phyloP scores from a whole-genome alignment of 257 asterid genomes.

The Solanum habrochaites region DNA sequence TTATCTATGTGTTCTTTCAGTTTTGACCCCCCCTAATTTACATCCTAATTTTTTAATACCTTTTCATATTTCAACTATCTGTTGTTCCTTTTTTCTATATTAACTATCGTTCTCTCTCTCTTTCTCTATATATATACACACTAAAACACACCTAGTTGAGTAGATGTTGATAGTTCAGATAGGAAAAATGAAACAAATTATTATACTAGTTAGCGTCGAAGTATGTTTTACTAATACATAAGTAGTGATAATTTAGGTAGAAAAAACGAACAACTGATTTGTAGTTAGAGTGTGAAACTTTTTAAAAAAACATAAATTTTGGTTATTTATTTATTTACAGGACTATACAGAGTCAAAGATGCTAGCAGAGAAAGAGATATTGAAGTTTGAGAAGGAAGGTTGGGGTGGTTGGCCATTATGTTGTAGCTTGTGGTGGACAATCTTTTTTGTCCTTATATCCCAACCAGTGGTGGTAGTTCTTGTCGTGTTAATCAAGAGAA shows the following conservation, averaged over 20 bases:
- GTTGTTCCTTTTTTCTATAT: not conserved
- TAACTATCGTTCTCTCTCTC: too few relatives aligned
- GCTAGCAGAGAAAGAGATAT: conserved; percentile 35
- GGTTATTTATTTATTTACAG: not conserved
- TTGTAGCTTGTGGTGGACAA: conserved; percentile 60
- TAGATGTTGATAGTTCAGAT: not conserved
- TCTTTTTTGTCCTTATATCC: conserved; percentile 1
- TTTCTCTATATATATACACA: rapidly evolving
- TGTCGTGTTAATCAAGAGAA: conserved; percentile 19
- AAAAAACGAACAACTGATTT: too few relatives aligned
- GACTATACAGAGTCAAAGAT: conserved; percentile 40
- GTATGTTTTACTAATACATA: too few relatives aligned
- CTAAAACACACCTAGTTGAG: not conserved
- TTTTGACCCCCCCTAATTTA: too few relatives aligned
- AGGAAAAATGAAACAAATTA: too few relatives aligned
- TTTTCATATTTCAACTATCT: not conserved
- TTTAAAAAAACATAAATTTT: not conserved
- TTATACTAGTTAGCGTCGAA: not conserved
- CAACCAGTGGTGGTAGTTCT: not conserved
- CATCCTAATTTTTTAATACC: too few relatives aligned
- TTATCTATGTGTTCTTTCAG: too few relatives aligned
- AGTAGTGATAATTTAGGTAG: not conserved
- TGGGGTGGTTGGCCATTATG: conserved; percentile 44
- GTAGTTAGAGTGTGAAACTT: too few relatives aligned
- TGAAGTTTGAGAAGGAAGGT: conserved; percentile 30